Evolutionary conservation across 805 yeast genomes (phyloP), one percentile per base, ranked within the genome.

Genomic region (Saturnispora halmiae): DNA sequence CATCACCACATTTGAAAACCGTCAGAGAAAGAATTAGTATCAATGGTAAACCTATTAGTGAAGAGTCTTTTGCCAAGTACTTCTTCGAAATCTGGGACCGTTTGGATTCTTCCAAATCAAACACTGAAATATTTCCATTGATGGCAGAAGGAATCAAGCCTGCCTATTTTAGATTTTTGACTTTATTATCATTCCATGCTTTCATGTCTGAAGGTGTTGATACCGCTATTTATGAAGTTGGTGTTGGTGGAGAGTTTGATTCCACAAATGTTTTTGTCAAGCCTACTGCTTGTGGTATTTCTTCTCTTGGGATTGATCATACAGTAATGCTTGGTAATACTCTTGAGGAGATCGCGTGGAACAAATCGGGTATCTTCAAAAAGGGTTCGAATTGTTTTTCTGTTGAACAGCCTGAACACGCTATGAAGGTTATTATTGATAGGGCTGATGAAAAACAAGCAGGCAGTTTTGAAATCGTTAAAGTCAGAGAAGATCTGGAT

Each of bases 221-320:
- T 55, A 75, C 95, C 27, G 96, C 97, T 10, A 80, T 92, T 29
- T 87, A 84, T 55, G 99, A 92, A 59, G 99, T 94, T 24, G 99
- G 99, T 18, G 95, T 92, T 36, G 99, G 99, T 22, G 99, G 99
- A 6, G 94, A 84, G 56, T 86, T 77, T 54, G 99, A 92, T 60
- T 85, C 96, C n/a, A 92, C 99, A 10, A 92, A 92, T 57, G 73
- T 92, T 2, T 74, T 92, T 36, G 76, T 70, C 32, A 64, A 68
- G 32, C 97, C 98, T 15, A 73, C 83, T 0, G 88, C 78, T 1
- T 79, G 95, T 35, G 98, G 94, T 29, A 80, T 92, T 14, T 66
- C 92, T 2, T 72, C 90, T 5, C 63, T 92, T 45, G 98, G 97
- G 1, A 81, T 92, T 33, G 99, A 92, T 59, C 99, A 92, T 59